phyloP scores from a whole-genome alignment of 1,284 basidiomycete species.

The Jaminaea rosea region DNA sequence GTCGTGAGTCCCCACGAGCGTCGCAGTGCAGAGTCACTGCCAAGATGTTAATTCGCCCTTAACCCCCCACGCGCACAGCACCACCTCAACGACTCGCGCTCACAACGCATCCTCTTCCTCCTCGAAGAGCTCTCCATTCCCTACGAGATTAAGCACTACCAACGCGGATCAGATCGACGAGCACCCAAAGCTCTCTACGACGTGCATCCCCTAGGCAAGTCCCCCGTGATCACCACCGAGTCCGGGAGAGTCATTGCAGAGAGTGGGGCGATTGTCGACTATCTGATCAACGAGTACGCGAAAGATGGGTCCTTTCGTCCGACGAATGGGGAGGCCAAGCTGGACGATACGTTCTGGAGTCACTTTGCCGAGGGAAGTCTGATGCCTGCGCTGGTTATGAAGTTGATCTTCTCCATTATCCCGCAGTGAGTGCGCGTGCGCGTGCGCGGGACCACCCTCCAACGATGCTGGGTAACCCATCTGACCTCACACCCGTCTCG shows the following conservation, averaged over 20 bases:
- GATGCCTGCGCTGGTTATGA: slow-evolving; percentile 40
- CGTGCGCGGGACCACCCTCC: too few species aligned
- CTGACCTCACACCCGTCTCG: too few species aligned
- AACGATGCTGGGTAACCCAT: too few species aligned
- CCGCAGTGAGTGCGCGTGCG: too few species aligned
- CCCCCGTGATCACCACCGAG: slow-evolving; percentile 35
- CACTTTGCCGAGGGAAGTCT: slow-evolving; percentile 39
- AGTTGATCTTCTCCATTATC: slow-evolving; percentile 31
- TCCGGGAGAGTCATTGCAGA: slow-evolving; percentile 35
- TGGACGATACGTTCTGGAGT: slow-evolving; percentile 33
- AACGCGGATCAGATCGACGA: slow-evolving; percentile 22
- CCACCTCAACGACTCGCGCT: slow-evolving; percentile 43
- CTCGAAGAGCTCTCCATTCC: slow-evolving; percentile 40
- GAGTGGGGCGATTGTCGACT: slow-evolving; percentile 44
- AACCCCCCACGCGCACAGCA: too few species aligned
- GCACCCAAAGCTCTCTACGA: slow-evolving; percentile 33
- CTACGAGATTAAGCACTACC: slow-evolving; percentile 41
- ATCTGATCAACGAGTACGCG: slow-evolving; percentile 43
- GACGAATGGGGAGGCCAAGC: slow-evolving; percentile 17
- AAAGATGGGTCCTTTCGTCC: slow-evolving; percentile 23
- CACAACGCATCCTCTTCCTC: slow-evolving; percentile 44
- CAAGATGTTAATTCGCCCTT: too few species aligned
- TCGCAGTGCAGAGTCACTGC: too few species aligned
- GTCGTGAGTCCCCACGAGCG: too few species aligned
- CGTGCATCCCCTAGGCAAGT: slow-evolving; percentile 42